Base-by-base conservation (phyloP, 176 grass and related monocot species). In the Poa pratensis region DNA sequence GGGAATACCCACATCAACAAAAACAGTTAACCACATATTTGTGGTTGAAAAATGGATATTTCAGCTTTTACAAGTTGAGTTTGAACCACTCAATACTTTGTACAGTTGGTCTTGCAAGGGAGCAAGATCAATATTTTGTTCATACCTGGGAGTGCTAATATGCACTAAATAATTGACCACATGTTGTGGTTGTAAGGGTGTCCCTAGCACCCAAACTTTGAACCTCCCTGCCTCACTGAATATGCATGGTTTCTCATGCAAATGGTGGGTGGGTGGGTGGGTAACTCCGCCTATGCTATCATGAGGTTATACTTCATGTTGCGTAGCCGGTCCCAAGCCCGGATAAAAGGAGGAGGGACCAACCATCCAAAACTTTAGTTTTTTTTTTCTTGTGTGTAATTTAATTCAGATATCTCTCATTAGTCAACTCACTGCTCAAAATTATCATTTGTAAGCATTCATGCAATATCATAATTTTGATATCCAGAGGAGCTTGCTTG, bases 371-470 rank as follows among this genome's bases (percentile, higher is more conserved):
- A 61, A 50, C 4, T 28, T 63, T 63, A 28, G 12, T 28, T 60
- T 51, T 40, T 20, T 55, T 22, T 24, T 48, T 80, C 10, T 46
- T 0, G 10, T 52, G 7, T 52, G 26, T 66, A 19, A 50, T 67
- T 34, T 1, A 20, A 30, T 68, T 80, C 5, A 17, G 42, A 80
- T 64, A 16, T 79, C 9, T 60, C 5, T 46, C 0, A 39, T 1
- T 28, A 15, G 14, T 65, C 51, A 79, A 55, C 73, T n/a, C 30
- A 32, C 14, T 84, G 37, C 17, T 73, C 0, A 27, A 45, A 9
- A 13, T 82, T 45, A n/a, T 34, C 16, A 69, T 18, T 79, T 73
- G 43, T 57, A 83, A 45, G 43, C 75, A 73, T 23, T 87, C 55
- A 42, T 17, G 69, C 6, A 40, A 40, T 40, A 40, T 40, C 39